Evolutionary conservation across 2,329 filamentous ascomycete species (phyloP), one percentile per base, ranked within the genome.

Genomic region (Botryotinia globosa): DNA sequence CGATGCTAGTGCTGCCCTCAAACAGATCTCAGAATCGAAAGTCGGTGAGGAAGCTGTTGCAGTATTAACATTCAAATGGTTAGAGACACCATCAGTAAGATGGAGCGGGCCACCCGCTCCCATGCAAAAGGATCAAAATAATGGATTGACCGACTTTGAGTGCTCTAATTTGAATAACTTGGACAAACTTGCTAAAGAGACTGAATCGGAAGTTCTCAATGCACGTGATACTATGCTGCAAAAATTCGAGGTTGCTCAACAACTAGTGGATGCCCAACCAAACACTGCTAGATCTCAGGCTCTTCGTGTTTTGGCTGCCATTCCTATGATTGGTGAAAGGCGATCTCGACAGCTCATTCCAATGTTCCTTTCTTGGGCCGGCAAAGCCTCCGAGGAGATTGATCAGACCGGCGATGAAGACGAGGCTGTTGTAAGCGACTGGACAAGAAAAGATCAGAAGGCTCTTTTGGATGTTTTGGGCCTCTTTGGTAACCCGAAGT

Each of bases 271-370:
- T 14, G 81, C 84, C 16, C 82, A 85, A 59, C 85, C 87, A 20
- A 80, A 84, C 18, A 88, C 87, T 69, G 90, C 92, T 69, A 88
- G 94, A 74, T 88, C 88, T 58, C 93, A 97, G 79, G 94, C 94
- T 1, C 85, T 99, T 59, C 91, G 91, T 77, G 89, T 97, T 1
- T 85, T 99, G 59, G 87, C 88, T 74, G 89, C 89, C 16, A 85
- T 93, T 42, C 94, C 96, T 18, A 85, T 87, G 18, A 83, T 97
- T 64, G 94, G 94, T 0, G 96, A 99, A 82, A 97, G 92, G 81
- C 88, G 90, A 48, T 98, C 95, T 14, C 91, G 94, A 48, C 87
- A 90, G 75, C 85, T 99, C 37, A 92, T 98, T 1, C 96, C 97
- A 1, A 87, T 95, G 74, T 91, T 99, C 54, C 85, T 99, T 10